Base-by-base conservation (phyloP, 78 protist genomes). In the Creolimax fragrantissima region DNA sequence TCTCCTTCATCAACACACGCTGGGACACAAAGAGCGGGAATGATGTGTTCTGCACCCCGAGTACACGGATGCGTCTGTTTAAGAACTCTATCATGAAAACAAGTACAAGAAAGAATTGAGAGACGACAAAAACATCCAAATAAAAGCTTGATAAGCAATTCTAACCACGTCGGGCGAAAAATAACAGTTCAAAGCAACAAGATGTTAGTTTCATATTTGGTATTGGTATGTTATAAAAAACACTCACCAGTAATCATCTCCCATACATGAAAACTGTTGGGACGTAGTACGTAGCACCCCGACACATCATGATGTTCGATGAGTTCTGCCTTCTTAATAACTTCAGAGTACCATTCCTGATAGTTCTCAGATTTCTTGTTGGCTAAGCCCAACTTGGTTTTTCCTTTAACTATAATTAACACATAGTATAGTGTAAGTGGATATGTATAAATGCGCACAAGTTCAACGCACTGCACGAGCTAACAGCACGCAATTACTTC, bases 1-100 rank as follows among this genome's bases (percentile, higher is more conserved):
- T 92, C 94, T 93, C 96, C 84, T 94, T 97, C 94, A 44, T 58
- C 42, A 93, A 92, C 2, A 92, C 97, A 45, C 58, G 92, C 74
- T 88, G 43, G 7, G 98, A 85, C 74, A 98, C 99, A 17, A 98
- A 97, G 93, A 97, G 90, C 67, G 99, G 99, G 96, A 98, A 98
- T 88, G 98, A 97, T 66, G 96, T 92, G 67, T 97, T 96, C 93
- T 96, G 89, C 43, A 98, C 99, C 41, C 97, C 99, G n/a, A 93
- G 43, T 84, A 66, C 89, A 89, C 92, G 91, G 88, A 96, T 94
- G 83, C 91, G 92, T 45, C 44, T 67, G 81, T 95, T 95, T 24
- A 42, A 94, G 93, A 43, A 89, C 94, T 43, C 74, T 58, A n/a
- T n/a, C n/a, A n/a, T n/a, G n/a, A n/a, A n/a, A 89, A 17, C 84